Evolutionary conservation across 176 grass and related monocot species (phyloP), one percentile per base, ranked within the genome.

Genomic region (Raddia guianensis): DNA sequence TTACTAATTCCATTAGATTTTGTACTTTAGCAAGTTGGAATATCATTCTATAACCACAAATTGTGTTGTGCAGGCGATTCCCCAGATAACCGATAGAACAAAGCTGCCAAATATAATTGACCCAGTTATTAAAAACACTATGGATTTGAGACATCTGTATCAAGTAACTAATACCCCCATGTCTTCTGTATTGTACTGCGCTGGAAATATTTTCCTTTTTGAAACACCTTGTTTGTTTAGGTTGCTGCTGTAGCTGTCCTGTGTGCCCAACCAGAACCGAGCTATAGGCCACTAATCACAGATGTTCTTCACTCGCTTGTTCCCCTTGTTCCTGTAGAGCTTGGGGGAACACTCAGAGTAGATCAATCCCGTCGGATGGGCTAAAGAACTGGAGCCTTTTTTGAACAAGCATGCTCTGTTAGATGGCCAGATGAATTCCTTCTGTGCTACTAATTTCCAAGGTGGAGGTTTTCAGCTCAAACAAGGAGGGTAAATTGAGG

Each of bases 141-240:
- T 95, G 93, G 93, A 90, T 74, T 80, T 89, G 70, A 83, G 89
- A 80, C 93, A 95, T 85, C 83, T 95, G 33, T 91, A 91, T 67
- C 93, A 95, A 70, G 93, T 95, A 81, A 67, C 7, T 70, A 50
- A 56, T 63, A 11, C 54, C 12, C 34, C 15, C 21, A 79, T 14
- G 47, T 68, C 72, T 63, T 6, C 15, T 57, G 53, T 33, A 12
- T 1, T 68, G 12, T 54, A 81, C 52, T 10, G 5, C 15, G 74
- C 16, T 52, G 15, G 40, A 47, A 57, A 3, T 21, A 37, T 27
- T 63, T 63, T 72, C 51, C 7, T 45, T 63, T 16, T 66, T 69
- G 61, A 0, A 70, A 21, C 6, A 61, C 21, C 13, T 66, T 73
- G 20, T 72, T 59, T 48, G 68, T 76, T 35, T 84, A 95, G 89